Percentiles rank a stretch among this genome's conserved stretches.
phyloP scores from a whole-genome alignment of 2,329 filamentous ascomycete genomes.

The Teratosphaeria zuluensis region DNA sequence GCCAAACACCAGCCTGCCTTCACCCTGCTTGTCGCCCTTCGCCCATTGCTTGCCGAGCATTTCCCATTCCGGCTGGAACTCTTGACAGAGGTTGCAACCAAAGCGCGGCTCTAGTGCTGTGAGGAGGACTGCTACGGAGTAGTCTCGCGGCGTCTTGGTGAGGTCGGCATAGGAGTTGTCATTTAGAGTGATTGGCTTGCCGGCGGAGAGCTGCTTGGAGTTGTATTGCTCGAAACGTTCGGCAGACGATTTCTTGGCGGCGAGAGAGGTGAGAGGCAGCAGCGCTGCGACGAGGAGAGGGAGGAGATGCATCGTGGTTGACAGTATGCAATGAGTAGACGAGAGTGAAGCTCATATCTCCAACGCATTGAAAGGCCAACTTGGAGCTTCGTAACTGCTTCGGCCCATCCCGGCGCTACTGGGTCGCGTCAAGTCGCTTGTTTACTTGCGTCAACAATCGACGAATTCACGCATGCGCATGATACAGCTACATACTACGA shows the following conservation, averaged over 20 bases:
- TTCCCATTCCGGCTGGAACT: conserved; percentile 93
- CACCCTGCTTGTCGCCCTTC: conserved; percentile 67
- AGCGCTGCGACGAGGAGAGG: conserved; percentile 50
- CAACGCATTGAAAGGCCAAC: neutral
- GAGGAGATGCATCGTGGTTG: conserved; percentile 56
- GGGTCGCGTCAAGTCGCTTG: neutral
- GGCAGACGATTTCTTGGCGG: conserved; percentile 46
- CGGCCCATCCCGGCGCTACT: neutral
- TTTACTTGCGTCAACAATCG: neutral
- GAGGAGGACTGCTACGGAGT: conserved; percentile 70
- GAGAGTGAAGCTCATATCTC: neutral
- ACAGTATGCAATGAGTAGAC: neutral
- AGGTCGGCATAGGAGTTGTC: conserved; percentile 67
- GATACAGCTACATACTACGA: conserved; percentile 3
- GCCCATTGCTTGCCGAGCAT: conserved; percentile 77
- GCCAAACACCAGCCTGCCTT: conserved; percentile 66
- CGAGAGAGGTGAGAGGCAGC: conserved; percentile 50
- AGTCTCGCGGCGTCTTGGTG: conserved; percentile 70
- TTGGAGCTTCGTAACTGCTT: neutral
- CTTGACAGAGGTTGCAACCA: conserved; percentile 74
- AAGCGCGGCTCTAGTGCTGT: conserved; percentile 79
- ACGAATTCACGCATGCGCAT: neutral
- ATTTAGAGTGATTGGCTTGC: conserved; percentile 63
- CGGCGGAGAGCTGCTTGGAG: conserved; percentile 52
- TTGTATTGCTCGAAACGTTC: conserved; percentile 66